Conservation (phyloP, 225 moss, liverwort and hornwort genomes). For the Pseudisothecium myosuroides region DNA sequence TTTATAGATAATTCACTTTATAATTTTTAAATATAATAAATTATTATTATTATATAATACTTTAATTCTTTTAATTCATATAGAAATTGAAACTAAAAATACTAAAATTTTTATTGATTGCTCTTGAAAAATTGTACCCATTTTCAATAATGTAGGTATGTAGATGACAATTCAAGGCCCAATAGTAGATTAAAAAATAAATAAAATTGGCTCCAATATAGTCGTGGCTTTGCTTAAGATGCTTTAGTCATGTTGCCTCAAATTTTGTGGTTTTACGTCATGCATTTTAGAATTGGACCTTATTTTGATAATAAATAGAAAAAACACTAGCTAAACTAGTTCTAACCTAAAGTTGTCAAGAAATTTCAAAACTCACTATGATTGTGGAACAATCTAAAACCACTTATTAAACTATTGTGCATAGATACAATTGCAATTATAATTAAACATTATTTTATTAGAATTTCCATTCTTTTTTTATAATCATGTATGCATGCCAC, state of each 20-base stretch:
- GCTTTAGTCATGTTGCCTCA: accelerated
- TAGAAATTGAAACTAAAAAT: neutral
- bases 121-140: neutral
- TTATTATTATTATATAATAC: neutral
- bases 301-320: neutral
- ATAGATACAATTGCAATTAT: too few species aligned
- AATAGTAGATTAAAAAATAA: neutral
- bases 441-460: too few species aligned
- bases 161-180: neutral
- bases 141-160: neutral
- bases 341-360: neutral
- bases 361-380: neutral
- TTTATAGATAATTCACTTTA: neutral
- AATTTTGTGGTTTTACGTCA: neutral
- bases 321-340: neutral
- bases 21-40: neutral
- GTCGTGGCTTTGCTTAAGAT: neutral
- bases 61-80: neutral
- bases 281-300: neutral
- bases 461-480: too few species aligned
- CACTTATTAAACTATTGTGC: neutral
- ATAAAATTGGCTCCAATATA: neutral
- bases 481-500: too few species aligned
- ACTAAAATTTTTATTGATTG: neutral
- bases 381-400: neutral